Percentiles rank a stretch among this genome's conserved stretches.
These are phyloP conservation scores for Dioszegia hungarica DNA, from an alignment of 768 basidiomycete genomes.

Conservation along the genomic window DNA sequence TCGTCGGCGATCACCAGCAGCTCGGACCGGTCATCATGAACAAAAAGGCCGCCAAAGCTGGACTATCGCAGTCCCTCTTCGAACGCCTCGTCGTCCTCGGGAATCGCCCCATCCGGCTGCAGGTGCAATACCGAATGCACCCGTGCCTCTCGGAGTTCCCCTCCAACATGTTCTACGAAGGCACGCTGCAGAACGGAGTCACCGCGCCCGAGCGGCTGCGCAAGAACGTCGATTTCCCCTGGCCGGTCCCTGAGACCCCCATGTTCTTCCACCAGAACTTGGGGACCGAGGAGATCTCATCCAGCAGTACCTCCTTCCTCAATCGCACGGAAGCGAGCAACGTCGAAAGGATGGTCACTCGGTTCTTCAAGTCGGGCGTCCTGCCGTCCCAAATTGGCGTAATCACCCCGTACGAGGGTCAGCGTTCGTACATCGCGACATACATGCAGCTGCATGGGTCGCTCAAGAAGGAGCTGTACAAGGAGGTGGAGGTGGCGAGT, in stretches of 20 bases:
- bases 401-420: conserved; percentile 98
- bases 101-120: conserved; percentile 94
- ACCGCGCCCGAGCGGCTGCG: conserved; percentile 94
- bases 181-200: conserved; percentile 96
- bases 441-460: conserved; percentile 99
- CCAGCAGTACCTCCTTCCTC: conserved; percentile 95
- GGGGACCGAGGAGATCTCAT: conserved; percentile 97
- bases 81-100: conserved; percentile 92
- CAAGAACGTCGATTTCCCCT: conserved; percentile 98
- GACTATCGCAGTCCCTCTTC: conserved; percentile 94
- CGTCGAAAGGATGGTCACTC: conserved; percentile 99
- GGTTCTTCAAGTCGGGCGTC: conserved; percentile 99
- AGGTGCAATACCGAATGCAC: conserved; percentile 99
- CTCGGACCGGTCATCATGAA: conserved; percentile 99
- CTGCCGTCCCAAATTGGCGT: conserved; percentile 93
- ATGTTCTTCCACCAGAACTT: conserved; percentile 99
- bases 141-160: conserved; percentile 98
- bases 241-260: conserved; percentile 93
- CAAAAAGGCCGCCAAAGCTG: conserved; percentile 99
- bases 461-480: conserved; percentile 97
- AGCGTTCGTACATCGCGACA: conserved; percentile 95
- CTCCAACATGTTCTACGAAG: conserved; percentile 99
- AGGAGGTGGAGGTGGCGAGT: conserved; percentile 97
- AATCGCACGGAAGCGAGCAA: conserved; percentile 98
- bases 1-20: conserved; percentile 95